These are phyloP conservation scores for Kwoniella sp. DNA, from an alignment of 768 basidiomycete genomes.

Conservation along the genomic window DNA sequence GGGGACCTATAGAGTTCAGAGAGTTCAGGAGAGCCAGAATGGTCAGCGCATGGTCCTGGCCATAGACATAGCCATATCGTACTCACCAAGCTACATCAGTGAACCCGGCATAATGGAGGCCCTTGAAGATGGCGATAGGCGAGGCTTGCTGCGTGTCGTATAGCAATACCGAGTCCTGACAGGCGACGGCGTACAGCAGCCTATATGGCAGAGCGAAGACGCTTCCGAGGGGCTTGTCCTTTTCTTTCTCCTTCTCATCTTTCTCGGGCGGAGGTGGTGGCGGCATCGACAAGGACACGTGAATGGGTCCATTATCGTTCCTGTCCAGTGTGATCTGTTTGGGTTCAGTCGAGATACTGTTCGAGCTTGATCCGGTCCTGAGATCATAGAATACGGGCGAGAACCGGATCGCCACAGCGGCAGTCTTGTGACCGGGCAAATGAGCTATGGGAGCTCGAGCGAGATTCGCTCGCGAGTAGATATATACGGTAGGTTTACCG, in stretches of 20 bases:
- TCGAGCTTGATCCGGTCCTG: conserved; percentile 61
- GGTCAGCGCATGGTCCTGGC: too few species aligned
- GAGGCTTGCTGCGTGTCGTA: conserved; percentile 96
- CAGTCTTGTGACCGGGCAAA: conserved; percentile 93
- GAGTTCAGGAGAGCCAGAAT: neutral
- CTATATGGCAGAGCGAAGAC: conserved; percentile 89
- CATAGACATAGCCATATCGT: neutral
- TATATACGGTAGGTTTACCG: conserved; percentile 74
- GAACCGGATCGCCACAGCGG: conserved; percentile 90
- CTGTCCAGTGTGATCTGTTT: conserved; percentile 66
- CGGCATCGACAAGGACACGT: conserved; percentile 59
- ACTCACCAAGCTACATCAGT: conserved; percentile 94
- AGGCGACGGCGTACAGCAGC: conserved; percentile 91
- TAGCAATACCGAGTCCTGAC: conserved; percentile 91
- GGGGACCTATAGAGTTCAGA: conserved; percentile 71
- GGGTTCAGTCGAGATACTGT: conserved; percentile 54
- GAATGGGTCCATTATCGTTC: conserved; percentile 51
- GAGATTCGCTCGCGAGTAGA: conserved; percentile 94
- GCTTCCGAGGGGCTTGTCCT: conserved; percentile 58
- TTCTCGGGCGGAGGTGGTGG: conserved; percentile 68
- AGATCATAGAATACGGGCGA: conserved; percentile 91
- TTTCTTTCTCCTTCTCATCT: conserved; percentile 49
- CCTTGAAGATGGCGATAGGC: conserved; percentile 87
- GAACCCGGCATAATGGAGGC: conserved; percentile 95
- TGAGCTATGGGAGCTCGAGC: conserved; percentile 89